phyloP scores from a whole-genome alignment of 805 yeast species.

The Nakazawaea ishiwadae region DNA sequence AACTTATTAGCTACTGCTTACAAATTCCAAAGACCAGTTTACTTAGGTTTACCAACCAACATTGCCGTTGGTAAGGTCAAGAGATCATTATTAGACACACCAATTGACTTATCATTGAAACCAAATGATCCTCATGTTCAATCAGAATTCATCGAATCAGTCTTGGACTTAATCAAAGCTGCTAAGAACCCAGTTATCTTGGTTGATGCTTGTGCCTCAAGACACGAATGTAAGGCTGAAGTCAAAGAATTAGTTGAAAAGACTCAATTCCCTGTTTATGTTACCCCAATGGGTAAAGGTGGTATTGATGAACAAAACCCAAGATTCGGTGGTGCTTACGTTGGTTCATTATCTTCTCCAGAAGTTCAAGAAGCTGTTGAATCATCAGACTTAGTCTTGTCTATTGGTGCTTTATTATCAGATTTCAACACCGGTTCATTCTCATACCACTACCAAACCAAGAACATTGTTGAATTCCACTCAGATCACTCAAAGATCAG shows the following conservation, averaged over 20 bases:
- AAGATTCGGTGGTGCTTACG: slow-evolving; percentile 81
- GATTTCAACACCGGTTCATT: slow-evolving; percentile 91
- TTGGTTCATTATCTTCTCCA: slow-evolving; percentile 74
- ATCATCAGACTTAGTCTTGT: slow-evolving; percentile 66
- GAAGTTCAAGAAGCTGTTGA: slow-evolving; percentile 71
- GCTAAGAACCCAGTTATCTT: slow-evolving; percentile 71
- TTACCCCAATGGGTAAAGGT: slow-evolving; percentile 90
- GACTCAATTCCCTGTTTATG: slow-evolving; percentile 77
- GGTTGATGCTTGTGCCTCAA: slow-evolving; percentile 83
- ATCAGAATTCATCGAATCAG: slow-evolving; percentile 52
- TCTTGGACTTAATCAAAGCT: slow-evolving; percentile 45
- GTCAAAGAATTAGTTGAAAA: slow-evolving; percentile 55
- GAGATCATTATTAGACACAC: slow-evolving; percentile 50
- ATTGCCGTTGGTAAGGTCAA: slow-evolving; percentile 64
- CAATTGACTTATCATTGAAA: slow-evolving; percentile 56
- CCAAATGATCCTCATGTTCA: slow-evolving; percentile 60
- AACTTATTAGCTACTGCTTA: slow-evolving; percentile 68
- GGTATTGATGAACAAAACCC: slow-evolving; percentile 67
- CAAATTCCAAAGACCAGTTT: slow-evolving; percentile 73
- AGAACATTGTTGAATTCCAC: slow-evolving; percentile 74
- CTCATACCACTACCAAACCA: slow-evolving; percentile 62
- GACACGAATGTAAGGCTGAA: slow-evolving; percentile 68
- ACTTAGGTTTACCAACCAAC: slow-evolving; percentile 80
- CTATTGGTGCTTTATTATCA: slow-evolving; percentile 79
- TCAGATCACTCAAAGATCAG: slow-evolving; percentile 69